Percentiles rank a stretch among this genome's conserved stretches.
These are phyloP conservation scores for Penicillium griseofulvum DNA, from an alignment of 2,329 filamentous ascomycete genomes.

Conservation along the genomic window DNA sequence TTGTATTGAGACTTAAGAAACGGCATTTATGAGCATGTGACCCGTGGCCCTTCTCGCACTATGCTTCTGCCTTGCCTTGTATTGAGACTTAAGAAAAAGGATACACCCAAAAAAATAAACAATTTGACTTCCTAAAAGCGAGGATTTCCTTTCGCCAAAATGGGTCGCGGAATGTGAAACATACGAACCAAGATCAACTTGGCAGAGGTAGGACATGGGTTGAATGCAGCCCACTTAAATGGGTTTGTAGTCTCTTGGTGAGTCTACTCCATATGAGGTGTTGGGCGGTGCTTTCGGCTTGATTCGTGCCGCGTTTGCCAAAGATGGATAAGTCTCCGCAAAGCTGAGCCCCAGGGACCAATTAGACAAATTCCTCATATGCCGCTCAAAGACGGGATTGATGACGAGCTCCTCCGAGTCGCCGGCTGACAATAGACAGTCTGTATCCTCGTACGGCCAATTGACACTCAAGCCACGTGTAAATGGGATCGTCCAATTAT, in stretches of 20 bases:
- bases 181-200: background rate
- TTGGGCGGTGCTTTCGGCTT: conserved; percentile 17
- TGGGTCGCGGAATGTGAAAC: background rate
- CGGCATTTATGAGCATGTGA: background rate
- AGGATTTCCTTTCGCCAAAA: background rate
- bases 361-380: conserved; percentile 71
- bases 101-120: background rate
- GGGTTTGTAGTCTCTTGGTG: background rate
- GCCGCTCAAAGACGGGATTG: conserved; percentile 81
- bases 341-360: conserved; percentile 77
- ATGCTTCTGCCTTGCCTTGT: background rate
- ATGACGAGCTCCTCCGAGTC: conserved; percentile 67
- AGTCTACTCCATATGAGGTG: background rate
- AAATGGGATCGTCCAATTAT: conserved; percentile 80
- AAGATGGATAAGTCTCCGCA: conserved; percentile 60
- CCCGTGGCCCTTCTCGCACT: background rate
- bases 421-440: conserved; percentile 60
- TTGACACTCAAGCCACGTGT: conserved; percentile 73
- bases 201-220: background rate
- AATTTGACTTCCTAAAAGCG: background rate
- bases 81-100: background rate
- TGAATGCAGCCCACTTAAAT: background rate
- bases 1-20: background rate
- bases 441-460: conserved; percentile 76
- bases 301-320: conserved; percentile 46